Conservation (phyloP, 305 asterid genomes). For the Fraxinus velutina region DNA sequence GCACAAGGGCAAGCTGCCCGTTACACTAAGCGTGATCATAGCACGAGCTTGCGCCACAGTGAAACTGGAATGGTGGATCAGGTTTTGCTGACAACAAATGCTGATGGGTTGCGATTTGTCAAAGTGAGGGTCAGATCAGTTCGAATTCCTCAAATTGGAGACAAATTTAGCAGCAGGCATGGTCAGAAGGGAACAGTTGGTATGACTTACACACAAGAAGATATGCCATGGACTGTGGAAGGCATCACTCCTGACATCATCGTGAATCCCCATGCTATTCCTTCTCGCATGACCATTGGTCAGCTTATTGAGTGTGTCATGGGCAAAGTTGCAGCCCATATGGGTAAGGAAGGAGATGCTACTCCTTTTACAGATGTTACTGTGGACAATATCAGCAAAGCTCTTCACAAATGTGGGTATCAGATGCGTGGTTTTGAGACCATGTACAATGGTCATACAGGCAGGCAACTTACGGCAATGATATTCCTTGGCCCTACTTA, state of each 20-base stretch:
- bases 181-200: slow-evolving; percentile 98
- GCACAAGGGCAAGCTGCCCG: slow-evolving; percentile 81
- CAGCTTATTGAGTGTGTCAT: slow-evolving; percentile 95
- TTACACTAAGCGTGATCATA: slow-evolving; percentile 89
- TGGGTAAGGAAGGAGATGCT: slow-evolving; percentile 99
- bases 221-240: slow-evolving; percentile 95
- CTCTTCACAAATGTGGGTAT: slow-evolving; percentile 94
- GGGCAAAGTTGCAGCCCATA: slow-evolving; percentile 98
- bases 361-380: slow-evolving; percentile 98
- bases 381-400: slow-evolving; percentile 89
- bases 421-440: slow-evolving; percentile 98
- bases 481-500: slow-evolving; percentile 94
- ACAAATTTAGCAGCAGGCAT: slow-evolving; percentile 91
- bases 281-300: slow-evolving; percentile 97
- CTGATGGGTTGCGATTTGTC: slow-evolving; percentile 91
- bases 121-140: slow-evolving; percentile 94
- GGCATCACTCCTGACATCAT: slow-evolving; percentile 92
- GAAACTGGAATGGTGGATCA: slow-evolving; percentile 95
- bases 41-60: slow-evolving; percentile 93
- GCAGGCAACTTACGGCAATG: slow-evolving; percentile 72
- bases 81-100: slow-evolving; percentile 86
- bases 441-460: slow-evolving; percentile 96
- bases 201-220: slow-evolving; percentile 97
- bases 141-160: slow-evolving; percentile 94
- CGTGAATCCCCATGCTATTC: slow-evolving; percentile 95